Conservation (phyloP, 208 protist genomes). For the Entamoeba nuttalli region DNA sequence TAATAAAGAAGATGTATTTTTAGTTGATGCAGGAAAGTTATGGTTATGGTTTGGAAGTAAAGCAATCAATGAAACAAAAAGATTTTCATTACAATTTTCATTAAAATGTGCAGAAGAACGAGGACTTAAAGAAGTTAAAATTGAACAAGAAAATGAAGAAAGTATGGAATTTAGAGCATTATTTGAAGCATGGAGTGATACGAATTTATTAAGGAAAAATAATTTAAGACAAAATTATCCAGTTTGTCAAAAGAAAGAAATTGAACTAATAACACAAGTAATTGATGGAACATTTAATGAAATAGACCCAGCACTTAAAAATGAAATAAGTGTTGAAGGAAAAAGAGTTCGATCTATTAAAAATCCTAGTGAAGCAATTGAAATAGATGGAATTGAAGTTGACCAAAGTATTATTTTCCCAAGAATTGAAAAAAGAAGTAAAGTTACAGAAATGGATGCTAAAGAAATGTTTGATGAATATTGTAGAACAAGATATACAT, state of each 20-base stretch:
- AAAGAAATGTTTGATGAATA: conserved; percentile 9
- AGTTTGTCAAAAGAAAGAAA: neutral
- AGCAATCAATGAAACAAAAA: neutral
- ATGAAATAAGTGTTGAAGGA: neutral
- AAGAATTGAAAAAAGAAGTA: neutral
- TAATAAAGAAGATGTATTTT: neutral
- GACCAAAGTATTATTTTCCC: neutral
- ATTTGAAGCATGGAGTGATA: neutral
- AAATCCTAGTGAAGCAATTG: neutral
- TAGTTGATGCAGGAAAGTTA: neutral
- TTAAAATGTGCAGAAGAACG: neutral
- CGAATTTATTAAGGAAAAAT: neutral
- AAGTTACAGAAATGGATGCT: neutral
- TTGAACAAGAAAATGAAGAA: neutral
- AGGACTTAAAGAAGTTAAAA: neutral
- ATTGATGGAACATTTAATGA: neutral
- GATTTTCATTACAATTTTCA: neutral
- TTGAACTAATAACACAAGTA: neutral
- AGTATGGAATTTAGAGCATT: neutral
- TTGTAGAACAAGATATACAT: neutral
- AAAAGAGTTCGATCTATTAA: neutral
- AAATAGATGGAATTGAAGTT: neutral
- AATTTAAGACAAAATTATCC: neutral
- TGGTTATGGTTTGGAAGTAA: neutral
- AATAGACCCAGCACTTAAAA: neutral